Evolutionary conservation across 2,329 filamentous ascomycete genomes (phyloP).

Genomic region (Aspergillus viridinutans): DNA sequence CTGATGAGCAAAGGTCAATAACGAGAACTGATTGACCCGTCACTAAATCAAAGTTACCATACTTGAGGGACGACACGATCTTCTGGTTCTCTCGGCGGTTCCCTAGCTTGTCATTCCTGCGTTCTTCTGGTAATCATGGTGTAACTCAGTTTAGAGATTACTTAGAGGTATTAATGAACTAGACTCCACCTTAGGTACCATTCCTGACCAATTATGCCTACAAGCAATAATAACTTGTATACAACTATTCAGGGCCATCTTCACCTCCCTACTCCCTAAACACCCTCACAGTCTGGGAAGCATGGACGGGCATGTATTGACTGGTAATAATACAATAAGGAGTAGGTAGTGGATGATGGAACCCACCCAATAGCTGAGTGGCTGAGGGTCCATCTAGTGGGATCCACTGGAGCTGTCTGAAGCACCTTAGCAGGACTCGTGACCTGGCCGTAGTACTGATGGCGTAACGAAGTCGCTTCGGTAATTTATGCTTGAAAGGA

Average conservation of each 20-base stretch:
- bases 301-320: not conserved
- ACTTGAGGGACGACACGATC: slow-evolving; percentile 10
- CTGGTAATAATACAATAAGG: too few species aligned
- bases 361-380: not conserved
- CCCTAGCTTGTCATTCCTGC: not conserved
- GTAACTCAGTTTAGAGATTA: too few species aligned
- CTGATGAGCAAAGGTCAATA: not conserved
- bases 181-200: too few species aligned
- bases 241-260: not conserved
- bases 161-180: too few species aligned
- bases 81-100: slow-evolving; percentile 7
- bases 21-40: slow-evolving; percentile 7
- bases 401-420: not conserved
- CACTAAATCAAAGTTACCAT: slow-evolving; percentile 16
- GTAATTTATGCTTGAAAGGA: not conserved
- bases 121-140: not conserved
- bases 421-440: not conserved
- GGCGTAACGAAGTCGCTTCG: not conserved
- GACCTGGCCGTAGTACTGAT: not conserved
- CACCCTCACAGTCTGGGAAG: not conserved
- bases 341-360: not conserved
- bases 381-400: not conserved
- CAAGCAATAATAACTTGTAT: too few species aligned
- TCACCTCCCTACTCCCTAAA: not conserved
- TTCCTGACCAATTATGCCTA: too few species aligned